Evolutionary conservation across 106 monocot genomes (phyloP), one percentile per base, ranked within the genome.

Genomic region (Platanthera zijinensis): DNA sequence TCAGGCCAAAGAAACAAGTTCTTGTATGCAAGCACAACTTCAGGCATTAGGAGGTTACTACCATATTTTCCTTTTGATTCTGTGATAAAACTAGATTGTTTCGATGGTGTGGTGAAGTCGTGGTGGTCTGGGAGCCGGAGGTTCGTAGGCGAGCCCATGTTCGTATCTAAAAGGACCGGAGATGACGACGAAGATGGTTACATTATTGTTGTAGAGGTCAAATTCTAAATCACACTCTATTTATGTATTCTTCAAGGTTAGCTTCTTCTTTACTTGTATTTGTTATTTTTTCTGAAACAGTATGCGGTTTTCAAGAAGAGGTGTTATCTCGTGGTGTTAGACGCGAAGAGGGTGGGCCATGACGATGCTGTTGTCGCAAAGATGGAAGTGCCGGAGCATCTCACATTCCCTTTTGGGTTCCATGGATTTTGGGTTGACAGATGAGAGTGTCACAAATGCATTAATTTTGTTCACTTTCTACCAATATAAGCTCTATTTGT

Each of bases 61-160:
- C 96, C 89, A 0, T 75, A 87, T 66, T 91, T 96, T 53, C 96
- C 96, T 7, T 93, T 86, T 69, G 96, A 96, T 48, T 86, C 83
- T 6, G 78, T 93, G 19, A 62, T 77, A 11, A 96, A 96, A 83
- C 5, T 90, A 14, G 68, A 91, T 56, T 48, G 50, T 45, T 50
- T n/a, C 0, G 76, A 87, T 56, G 84, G 82, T 22, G 80, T 82
- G 0, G 86, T 74, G 10, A 48, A 74, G n/a, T 83, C 75, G 2
- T 96, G 96, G 96, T 82, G 75, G 48, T 76, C 90, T 5, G 90
- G 84, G 4, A 67, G 59, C n/a, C 71, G 93, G 48, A 75, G 50
- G 46, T 93, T 96, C 76, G 48, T 96, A 32, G 93, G 96, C 48
- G 96, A 96, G 83, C 93, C 96, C 5, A 77, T 89, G 4, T 93